These are phyloP conservation scores for Sporothrix pseudoabietina DNA, from an alignment of 2,329 filamentous ascomycete species.

Conservation along the genomic window DNA sequence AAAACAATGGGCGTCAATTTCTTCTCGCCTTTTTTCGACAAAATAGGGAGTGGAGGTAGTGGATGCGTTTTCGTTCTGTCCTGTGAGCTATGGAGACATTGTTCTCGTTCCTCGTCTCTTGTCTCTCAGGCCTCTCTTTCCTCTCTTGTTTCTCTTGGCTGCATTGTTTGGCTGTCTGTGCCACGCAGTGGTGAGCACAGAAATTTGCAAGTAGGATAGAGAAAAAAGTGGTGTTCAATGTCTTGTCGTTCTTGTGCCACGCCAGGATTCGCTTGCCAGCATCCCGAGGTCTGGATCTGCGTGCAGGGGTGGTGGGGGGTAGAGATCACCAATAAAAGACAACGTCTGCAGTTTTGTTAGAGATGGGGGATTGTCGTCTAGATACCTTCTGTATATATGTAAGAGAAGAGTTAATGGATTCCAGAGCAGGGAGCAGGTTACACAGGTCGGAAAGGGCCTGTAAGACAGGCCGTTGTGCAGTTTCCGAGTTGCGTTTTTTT, in stretches of 20 bases:
- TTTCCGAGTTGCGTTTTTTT: constrained; percentile 6
- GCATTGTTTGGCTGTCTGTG: constrained; percentile 13
- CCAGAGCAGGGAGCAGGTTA: neutral
- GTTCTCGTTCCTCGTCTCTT: neutral
- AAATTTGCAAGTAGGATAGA: neutral
- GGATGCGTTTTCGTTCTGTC: neutral
- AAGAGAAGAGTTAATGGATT: neutral
- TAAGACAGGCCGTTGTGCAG: constrained; percentile 17
- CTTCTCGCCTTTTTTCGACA: neutral
- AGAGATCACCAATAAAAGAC: neutral
- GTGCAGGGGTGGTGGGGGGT: neutral
- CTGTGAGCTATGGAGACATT: too few species aligned
- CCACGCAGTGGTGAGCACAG: constrained; percentile 12
- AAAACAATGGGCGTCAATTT: neutral
- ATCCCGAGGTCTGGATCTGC: constrained; percentile 11
- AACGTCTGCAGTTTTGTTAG: neutral
- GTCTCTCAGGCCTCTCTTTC: neutral
- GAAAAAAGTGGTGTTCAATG: neutral
- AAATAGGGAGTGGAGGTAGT: neutral
- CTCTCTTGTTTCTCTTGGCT: neutral
- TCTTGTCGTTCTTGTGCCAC: constrained; percentile 17
- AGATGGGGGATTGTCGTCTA: neutral
- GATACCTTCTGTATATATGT: neutral
- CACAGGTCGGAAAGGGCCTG: neutral
- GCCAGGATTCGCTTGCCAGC: constrained; percentile 14